Evolutionary conservation across 2,329 filamentous ascomycete genomes (phyloP), one percentile per base, ranked within the genome.

Genomic region (Emydomyces testavorans): DNA sequence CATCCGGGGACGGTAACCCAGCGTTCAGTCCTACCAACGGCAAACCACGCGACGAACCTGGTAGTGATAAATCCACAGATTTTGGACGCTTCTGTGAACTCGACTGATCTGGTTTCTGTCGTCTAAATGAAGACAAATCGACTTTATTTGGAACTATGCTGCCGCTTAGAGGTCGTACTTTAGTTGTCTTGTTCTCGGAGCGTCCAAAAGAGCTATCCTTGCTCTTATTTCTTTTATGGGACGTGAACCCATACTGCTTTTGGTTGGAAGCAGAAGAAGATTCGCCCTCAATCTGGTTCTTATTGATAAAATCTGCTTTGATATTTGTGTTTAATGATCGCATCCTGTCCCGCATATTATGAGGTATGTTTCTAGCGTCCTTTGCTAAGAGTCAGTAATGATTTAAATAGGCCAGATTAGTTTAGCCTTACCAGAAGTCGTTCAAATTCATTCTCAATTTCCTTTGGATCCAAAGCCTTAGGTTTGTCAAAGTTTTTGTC

Each of bases 271-370:
- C 18, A 16, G 45, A 11, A 10, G 36, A 70, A 60, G 62, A 67
- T 59, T 61, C 70, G 65, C 75, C 80, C 62, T 83, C 83, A 5
- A 78, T 45, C 24, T 52, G 39, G 31, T 85, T 85, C 63, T 94
- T 89, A 46, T 83, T 82, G 58, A 96, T 88, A 58, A 98, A 93
- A 61, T 96, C 89, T 62, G 88, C 85, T 68, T 98, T 98, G 70
- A 96, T 89, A 29, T 85, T 83, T 54, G 86, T 77, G 53, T 85
- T 87, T 51, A 98, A 71, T 49, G 82, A 89, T 38, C 90, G 79
- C 88, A 98, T 95, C 69, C 93, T 93, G 65, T 90, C 87, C 48
- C 90, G 77, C 73, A 94, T 88, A 54, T 94, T 85, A 60, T 93
- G 85, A 2, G 90, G 89, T 47, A 96, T 94, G 59, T 96, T 94